Evolutionary conservation across 2,329 filamentous ascomycete genomes (phyloP).

Genomic region (Achaetomium macrosporum): DNA sequence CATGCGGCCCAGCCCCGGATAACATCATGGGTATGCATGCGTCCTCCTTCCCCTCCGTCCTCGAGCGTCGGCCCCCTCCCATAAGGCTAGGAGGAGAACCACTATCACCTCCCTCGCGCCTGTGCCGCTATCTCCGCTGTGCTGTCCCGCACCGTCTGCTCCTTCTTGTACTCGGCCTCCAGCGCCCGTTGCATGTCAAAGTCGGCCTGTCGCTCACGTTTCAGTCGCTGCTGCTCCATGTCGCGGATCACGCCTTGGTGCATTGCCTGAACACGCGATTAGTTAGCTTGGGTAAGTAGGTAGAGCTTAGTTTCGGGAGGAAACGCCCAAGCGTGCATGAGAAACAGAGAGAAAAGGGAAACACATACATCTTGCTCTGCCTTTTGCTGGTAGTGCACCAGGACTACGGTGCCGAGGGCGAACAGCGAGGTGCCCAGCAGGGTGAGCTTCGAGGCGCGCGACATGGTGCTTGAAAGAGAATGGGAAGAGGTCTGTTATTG

Average conservation of each 20-base stretch:
- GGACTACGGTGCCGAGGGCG: constrained; percentile 68
- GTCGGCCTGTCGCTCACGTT: constrained; percentile 84
- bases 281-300: not conserved
- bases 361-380: constrained; percentile 69
- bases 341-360: not conserved
- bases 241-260: constrained; percentile 90
- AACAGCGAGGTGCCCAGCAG: constrained; percentile 71
- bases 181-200: constrained; percentile 86
- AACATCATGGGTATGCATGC: too few species aligned
- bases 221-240: constrained; percentile 86
- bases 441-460: constrained; percentile 81
- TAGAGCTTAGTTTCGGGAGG: not conserved
- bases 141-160: constrained; percentile 66
- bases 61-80: too few species aligned
- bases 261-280: constrained; percentile 66
- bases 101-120: not conserved
- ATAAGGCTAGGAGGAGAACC: too few species aligned
- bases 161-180: constrained; percentile 83
- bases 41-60: not conserved
- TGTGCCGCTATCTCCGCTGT: constrained; percentile 17
- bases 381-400: constrained; percentile 87
- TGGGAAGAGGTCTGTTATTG: not conserved
- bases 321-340: too few species aligned
- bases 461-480: constrained; percentile 59
- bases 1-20: too few species aligned